Conservation (phyloP, 805 yeast genomes). For the Metschnikowia sp. region DNA sequence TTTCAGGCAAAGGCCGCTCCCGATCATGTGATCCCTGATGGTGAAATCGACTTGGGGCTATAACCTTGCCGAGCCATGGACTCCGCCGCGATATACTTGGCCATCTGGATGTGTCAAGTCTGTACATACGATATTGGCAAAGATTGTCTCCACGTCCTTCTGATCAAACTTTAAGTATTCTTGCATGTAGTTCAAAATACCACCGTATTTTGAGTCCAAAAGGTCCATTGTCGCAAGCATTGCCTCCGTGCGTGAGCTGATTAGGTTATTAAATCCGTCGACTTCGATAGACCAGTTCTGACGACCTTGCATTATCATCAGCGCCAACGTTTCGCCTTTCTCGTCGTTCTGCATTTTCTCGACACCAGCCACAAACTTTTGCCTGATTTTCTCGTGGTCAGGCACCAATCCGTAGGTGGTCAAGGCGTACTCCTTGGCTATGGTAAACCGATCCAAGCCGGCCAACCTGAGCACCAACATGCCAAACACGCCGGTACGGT, state of each 20-base stretch:
- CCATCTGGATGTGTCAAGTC: conserved; percentile 1
- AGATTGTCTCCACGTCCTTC: conserved; percentile 38
- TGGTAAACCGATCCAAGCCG: conserved; percentile 63
- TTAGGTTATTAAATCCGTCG: conserved; percentile 57
- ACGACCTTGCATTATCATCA: conserved; percentile 34
- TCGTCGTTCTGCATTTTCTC: conserved; percentile 29
- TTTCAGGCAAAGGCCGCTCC: conserved; percentile 69
- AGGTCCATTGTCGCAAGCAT: conserved; percentile 62
- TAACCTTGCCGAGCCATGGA: neutral
- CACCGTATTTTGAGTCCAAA: conserved; percentile 52
- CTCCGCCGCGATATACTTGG: neutral
- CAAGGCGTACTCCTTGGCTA: conserved; percentile 75
- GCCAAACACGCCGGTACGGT: conserved; percentile 73
- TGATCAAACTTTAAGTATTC: conserved; percentile 41
- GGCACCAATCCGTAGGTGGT: conserved; percentile 63
- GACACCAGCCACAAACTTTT: conserved; percentile 31
- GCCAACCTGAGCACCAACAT: conserved; percentile 61
- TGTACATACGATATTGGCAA: conserved; percentile 12
- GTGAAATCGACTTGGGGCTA: too few relatives aligned
- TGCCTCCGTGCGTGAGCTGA: conserved; percentile 64
- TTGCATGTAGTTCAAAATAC: conserved; percentile 47
- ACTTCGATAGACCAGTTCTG: conserved; percentile 39
- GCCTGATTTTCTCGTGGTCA: conserved; percentile 38
- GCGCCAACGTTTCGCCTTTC: conserved; percentile 19
- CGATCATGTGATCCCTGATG: conserved; percentile 53